Evolutionary conservation across 805 yeast genomes (phyloP).

Genomic region (Kodamaea fukazawae): DNA sequence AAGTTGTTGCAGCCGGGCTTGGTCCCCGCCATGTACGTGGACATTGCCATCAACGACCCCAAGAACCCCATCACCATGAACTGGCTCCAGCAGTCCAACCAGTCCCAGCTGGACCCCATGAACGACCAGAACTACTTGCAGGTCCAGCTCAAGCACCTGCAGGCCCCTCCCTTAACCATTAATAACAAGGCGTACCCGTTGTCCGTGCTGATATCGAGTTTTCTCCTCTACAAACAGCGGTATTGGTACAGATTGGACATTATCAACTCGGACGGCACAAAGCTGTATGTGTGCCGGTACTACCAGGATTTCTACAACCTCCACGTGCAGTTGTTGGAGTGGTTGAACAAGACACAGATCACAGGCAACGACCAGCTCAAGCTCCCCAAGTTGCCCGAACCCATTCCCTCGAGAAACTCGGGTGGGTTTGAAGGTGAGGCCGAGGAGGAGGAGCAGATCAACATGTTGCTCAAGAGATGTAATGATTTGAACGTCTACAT

Average conservation of each 20-base stretch:
- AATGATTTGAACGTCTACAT: conserved; percentile 41
- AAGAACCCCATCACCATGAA: conserved; percentile 35
- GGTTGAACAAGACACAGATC: conserved; percentile 15
- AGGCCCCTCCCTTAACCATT: conserved; percentile 22
- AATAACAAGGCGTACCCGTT: conserved; percentile 33
- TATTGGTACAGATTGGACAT: conserved; percentile 53
- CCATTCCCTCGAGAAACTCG: conserved; percentile 36
- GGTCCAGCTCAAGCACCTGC: conserved; percentile 23
- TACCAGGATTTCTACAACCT: conserved; percentile 52
- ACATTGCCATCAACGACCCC: conserved; percentile 43
- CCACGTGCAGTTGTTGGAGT: conserved; percentile 32
- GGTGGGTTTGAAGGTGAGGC: conserved; percentile 2
- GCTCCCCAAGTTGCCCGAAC: conserved; percentile 46
- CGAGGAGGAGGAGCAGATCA: conserved; percentile 13
- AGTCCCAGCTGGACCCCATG: conserved; percentile 9
- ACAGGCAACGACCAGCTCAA: conserved; percentile 9
- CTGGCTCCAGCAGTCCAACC: conserved; percentile 29
- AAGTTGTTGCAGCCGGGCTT: conserved; percentile 46
- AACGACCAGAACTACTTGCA: conserved; percentile 26
- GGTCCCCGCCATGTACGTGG: conserved; percentile 50
- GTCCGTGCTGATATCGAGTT: conserved; percentile 38
- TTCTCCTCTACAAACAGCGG: conserved; percentile 39
- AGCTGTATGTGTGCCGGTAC: conserved; percentile 44
- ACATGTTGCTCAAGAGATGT: conserved; percentile 35
- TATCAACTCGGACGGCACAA: conserved; percentile 30